A percentile compares a stretch with the other conserved stretches of the same genome.
Conservation (phyloP, 148 eudicot species). For the Selenicereus undatus region DNA sequence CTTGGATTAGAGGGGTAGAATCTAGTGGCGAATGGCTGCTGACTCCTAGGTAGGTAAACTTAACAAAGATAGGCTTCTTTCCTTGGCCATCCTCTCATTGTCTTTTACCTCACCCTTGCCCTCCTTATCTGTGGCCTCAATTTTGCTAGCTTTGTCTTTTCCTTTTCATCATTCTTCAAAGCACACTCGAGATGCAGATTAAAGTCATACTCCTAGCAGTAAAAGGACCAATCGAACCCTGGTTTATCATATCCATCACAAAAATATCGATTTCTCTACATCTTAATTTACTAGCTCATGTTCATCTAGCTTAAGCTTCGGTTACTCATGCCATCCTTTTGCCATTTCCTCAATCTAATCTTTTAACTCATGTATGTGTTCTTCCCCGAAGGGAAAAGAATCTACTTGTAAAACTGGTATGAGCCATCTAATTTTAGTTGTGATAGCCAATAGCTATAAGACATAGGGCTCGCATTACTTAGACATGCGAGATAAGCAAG, state of each 20-base stretch:
- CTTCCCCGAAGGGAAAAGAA: conserved; percentile 58
- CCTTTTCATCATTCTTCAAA: conserved; percentile 15
- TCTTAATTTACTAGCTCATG: conserved; percentile 30
- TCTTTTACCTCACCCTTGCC: conserved; percentile 18
- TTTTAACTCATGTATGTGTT: conserved; percentile 32
- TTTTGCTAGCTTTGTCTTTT: conserved; percentile 1
- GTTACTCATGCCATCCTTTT: conserved; percentile 42
- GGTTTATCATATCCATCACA: conserved; percentile 23
- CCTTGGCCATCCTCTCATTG: conserved; percentile 3
- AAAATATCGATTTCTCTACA: conserved; percentile 12
- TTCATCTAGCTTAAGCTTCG: conserved; percentile 34
- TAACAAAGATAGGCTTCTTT: conserved; percentile 43
- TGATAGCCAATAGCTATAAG: conserved; percentile 44
- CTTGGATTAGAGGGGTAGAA: too few species aligned
- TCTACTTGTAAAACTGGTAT: conserved; percentile 37
- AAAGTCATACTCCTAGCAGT: conserved; percentile 31
- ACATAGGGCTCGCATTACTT: conserved; percentile 40
- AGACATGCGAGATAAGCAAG: conserved; percentile 31
- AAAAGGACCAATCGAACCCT: conserved; percentile 21
- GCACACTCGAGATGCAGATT: conserved; percentile 36
- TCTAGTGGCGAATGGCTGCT: too few species aligned
- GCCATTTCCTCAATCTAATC: conserved; percentile 34
- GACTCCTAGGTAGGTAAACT: neutral
- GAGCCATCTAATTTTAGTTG: conserved; percentile 38
- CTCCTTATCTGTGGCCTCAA: conserved; percentile 23